Conservation (phyloP, 495 filamentous ascomycete genomes). For the Penicillium antarcticum region DNA sequence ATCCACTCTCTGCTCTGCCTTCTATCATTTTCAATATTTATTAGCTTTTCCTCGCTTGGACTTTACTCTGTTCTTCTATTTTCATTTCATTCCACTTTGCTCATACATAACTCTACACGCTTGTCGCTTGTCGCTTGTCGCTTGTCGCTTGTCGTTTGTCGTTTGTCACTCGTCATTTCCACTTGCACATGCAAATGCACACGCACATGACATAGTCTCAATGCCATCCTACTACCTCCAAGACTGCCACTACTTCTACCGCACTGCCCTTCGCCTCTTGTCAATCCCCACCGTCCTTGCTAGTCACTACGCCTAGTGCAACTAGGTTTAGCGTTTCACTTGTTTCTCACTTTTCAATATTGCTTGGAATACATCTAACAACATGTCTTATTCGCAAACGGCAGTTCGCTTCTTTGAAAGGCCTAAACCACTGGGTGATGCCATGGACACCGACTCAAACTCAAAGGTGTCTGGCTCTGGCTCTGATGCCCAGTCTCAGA, state of each 20-base stretch:
- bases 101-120: no score
- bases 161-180: background rate
- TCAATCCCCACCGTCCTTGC: constrained; percentile 75
- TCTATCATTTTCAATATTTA: background rate
- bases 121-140: background rate
- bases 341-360: constrained; percentile 21
- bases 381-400: constrained; percentile 45
- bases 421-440: constrained; percentile 60
- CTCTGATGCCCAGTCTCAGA: constrained; percentile 5
- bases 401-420: constrained; percentile 56
- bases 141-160: background rate
- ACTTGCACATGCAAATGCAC: constrained; percentile 4
- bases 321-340: no score
- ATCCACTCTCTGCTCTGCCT: constrained; percentile 1
- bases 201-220: constrained; percentile 30
- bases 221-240: constrained; percentile 83
- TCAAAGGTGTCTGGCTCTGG: constrained; percentile 37
- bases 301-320: constrained; percentile 58
- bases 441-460: constrained; percentile 28
- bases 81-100: background rate
- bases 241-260: constrained; percentile 92
- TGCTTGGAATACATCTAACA: constrained; percentile 34
- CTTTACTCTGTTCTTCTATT: background rate
- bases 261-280: constrained; percentile 77
- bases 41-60: background rate